Percentiles rank a stretch among this genome's conserved stretches.
Evolutionary conservation across 768 basidiomycete species (phyloP).

Genomic region (Phylloporus rhodoxanthus): DNA sequence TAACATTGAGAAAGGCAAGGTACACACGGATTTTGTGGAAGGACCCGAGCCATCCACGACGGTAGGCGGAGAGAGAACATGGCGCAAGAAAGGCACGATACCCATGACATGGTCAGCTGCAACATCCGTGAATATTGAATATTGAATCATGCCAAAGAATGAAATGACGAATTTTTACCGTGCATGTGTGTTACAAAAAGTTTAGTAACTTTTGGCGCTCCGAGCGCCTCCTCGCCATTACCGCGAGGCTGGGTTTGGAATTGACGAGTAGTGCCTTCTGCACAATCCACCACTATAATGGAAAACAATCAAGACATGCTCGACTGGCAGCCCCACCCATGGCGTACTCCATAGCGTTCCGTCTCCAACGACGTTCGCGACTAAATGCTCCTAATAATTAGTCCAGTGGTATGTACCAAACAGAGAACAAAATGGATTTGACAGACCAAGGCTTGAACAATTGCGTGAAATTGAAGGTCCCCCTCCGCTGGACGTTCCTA

Average conservation of each 20-base stretch:
- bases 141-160: not conserved
- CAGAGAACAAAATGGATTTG: not conserved
- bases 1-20: not conserved
- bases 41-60: constrained; percentile 12
- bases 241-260: constrained; percentile 49
- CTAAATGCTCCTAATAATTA: constrained; percentile 17
- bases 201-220: constrained; percentile 48
- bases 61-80: constrained; percentile 45
- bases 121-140: constrained; percentile 3
- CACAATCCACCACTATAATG: constrained; percentile 71
- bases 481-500: constrained; percentile 74
- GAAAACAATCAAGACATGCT: constrained; percentile 1
- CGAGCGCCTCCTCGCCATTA: constrained; percentile 29
- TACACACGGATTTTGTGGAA: constrained; percentile 11
- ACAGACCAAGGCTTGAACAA: constrained; percentile 56
- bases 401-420: not conserved
- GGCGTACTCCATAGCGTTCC: constrained; percentile 63
- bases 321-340: not conserved
- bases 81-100: constrained; percentile 59
- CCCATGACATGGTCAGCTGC: constrained; percentile 74
- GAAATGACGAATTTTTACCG: constrained; percentile 33
- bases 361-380: constrained; percentile 51
- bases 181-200: constrained; percentile 88
- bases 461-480: constrained; percentile 70
- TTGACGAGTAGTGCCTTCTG: constrained; percentile 73